Evolutionary conservation across 2,329 filamentous ascomycete species (phyloP), one percentile per base, ranked within the genome.

Genomic region (Alternaria atra): DNA sequence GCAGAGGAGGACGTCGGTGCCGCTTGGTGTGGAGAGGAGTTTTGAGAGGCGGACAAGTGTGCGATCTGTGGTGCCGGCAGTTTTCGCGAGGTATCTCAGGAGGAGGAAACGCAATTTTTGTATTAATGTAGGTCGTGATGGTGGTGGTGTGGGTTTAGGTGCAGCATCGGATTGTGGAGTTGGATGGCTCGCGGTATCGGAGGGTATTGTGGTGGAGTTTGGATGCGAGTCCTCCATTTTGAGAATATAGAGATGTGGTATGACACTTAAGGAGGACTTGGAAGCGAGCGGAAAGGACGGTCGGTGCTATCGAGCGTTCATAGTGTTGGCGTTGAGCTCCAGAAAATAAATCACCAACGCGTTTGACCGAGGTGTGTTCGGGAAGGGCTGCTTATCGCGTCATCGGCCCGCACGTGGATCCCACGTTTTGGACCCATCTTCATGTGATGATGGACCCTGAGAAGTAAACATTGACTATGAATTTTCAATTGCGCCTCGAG

Each of bases 1-100:
- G 69, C 76, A 77, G 52, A 83, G 78, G 52, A 79, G 71, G 29
- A 74, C 71, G 64, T 83, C 80, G 52, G 77, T 77, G 63, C 79
- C 78, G 17, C 70, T 53, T 17, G 80, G 76, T 23, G 77, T 80
- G 46, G 79, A 80, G 55, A 84, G 70, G 40, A 81, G 69, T 47
- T 64, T 66, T 5, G 73, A 67, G 43, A 81, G 71, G 63, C 74
- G 77, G 53, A 72, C 52, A 32, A 80, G 65, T 20, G 61, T 71
- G 52, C 59, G 61, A 69, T 81, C 79, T 40, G 74, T 70, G 10
- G 64, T 60, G 57, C 44, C 63, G 39, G 71, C 65, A 32, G 71
- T 53, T 35, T 66, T 71, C 6, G 55, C 30, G 35, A 73, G 48
- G 42, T 60, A 55, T 44, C 66, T 72, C 6, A 70, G 50, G 50